Evolutionary conservation across 2,329 filamentous ascomycete species (phyloP).

Genomic region (Emmonsiellopsis sp.): DNA sequence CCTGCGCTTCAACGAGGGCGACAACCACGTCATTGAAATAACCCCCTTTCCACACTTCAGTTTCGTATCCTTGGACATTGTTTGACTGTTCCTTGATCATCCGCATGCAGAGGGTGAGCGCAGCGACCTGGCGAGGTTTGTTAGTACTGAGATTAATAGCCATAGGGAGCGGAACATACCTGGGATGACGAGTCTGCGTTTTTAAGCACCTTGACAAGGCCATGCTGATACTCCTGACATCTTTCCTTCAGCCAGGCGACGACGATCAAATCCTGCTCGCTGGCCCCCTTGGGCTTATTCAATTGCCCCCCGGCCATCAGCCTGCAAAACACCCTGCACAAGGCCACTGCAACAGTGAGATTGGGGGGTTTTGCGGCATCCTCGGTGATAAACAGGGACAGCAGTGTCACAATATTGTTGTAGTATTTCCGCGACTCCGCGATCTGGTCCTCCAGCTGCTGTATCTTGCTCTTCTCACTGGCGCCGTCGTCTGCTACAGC

Average conservation of each 20-base stretch:
- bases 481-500: slow-evolving; percentile 38
- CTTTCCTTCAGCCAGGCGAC: slow-evolving; percentile 70
- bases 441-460: slow-evolving; percentile 70
- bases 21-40: slow-evolving; percentile 59
- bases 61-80: slow-evolving; percentile 42
- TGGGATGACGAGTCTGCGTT: slow-evolving; percentile 51
- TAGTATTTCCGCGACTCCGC: slow-evolving; percentile 81
- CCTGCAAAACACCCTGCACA: slow-evolving; percentile 79
- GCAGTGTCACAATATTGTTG: slow-evolving; percentile 73
- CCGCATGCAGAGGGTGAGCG: slow-evolving; percentile 72
- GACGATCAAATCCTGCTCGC: slow-evolving; percentile 66
- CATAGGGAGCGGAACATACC: slow-evolving; percentile 16
- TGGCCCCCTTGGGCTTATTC: slow-evolving; percentile 53
- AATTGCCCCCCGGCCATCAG: slow-evolving; percentile 67
- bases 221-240: slow-evolving; percentile 60
- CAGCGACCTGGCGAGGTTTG: slow-evolving; percentile 45
- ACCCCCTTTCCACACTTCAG: slow-evolving; percentile 57
- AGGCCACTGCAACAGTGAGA: slow-evolving; percentile 63
- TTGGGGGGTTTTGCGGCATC: slow-evolving; percentile 47
- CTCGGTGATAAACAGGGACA: slow-evolving; percentile 49
- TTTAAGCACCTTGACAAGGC: slow-evolving; percentile 53
- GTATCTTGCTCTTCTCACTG: slow-evolving; percentile 51
- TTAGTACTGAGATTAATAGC: slow-evolving; percentile 8
- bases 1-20: slow-evolving; percentile 50
- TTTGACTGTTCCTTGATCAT: slow-evolving; percentile 71